phyloP scores from a whole-genome alignment of 495 filamentous ascomycete species.

The Apodospora peruviana region DNA sequence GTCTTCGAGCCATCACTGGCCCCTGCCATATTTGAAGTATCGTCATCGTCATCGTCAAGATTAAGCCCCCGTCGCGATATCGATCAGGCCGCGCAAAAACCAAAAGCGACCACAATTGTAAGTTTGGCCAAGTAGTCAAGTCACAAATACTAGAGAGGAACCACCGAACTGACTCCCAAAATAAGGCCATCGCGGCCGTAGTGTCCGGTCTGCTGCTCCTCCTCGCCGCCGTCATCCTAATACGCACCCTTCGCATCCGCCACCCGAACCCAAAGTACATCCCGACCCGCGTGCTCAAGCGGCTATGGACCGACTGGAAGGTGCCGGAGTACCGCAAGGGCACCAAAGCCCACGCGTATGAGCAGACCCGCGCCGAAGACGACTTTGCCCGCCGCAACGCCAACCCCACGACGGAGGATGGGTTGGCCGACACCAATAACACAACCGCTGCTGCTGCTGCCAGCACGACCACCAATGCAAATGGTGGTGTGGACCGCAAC shows the following conservation, averaged over 20 bases:
- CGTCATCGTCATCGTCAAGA: conserved; percentile 3
- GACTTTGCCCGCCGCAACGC: conserved; percentile 19
- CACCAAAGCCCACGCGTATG: conserved; percentile 9
- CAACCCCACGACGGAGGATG: conserved; percentile 16
- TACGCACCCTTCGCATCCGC: conserved; percentile 17
- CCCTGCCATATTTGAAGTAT: background rate
- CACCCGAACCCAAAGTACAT: conserved; percentile 51
- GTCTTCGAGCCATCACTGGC: background rate
- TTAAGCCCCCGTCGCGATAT: conserved; percentile 4
- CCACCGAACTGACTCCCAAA: no score
- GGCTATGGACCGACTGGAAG: conserved; percentile 56
- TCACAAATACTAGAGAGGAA: no score
- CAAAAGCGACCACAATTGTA: conserved; percentile 10
- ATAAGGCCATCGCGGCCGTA: conserved; percentile 19
- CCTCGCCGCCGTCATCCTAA: conserved; percentile 8
- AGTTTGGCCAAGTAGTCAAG: no score
- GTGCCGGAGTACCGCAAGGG: conserved; percentile 12
- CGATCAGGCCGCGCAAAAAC: conserved; percentile 1
- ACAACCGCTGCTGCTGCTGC: conserved; percentile 3
- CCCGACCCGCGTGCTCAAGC: conserved; percentile 53
- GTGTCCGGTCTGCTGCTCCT: conserved; percentile 14
- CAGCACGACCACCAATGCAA: conserved; percentile 11
- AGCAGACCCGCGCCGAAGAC: conserved; percentile 16
- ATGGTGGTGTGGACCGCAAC: conserved; percentile 64
- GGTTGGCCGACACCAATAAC: conserved; percentile 6